A percentile compares a stretch with the other conserved stretches of the same genome.
phyloP scores from a whole-genome alignment of 2,329 filamentous ascomycete species.

The Shiraia sp. region DNA sequence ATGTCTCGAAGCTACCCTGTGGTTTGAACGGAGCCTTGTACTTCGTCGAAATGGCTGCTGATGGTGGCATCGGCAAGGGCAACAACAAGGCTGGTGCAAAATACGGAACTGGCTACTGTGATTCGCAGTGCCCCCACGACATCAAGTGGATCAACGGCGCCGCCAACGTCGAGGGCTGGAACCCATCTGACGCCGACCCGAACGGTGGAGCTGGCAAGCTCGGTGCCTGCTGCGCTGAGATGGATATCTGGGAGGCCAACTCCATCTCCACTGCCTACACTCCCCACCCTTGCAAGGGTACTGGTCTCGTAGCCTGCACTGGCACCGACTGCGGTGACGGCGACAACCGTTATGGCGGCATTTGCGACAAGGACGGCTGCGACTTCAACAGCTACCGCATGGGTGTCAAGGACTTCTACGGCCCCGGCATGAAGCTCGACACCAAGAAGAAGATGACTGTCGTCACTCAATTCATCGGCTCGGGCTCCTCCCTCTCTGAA shows the following conservation, averaged over 20 bases:
- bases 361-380: slow-evolving; percentile 71
- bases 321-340: slow-evolving; percentile 50
- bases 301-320: slow-evolving; percentile 57
- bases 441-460: slow-evolving; percentile 53
- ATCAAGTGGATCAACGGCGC: slow-evolving; percentile 59
- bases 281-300: slow-evolving; percentile 64
- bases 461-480: slow-evolving; percentile 56
- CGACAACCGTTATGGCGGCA: slow-evolving; percentile 60
- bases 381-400: slow-evolving; percentile 66
- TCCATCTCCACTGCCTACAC: slow-evolving; percentile 66
- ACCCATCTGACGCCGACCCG: slow-evolving; percentile 55
- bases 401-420: slow-evolving; percentile 67
- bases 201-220: slow-evolving; percentile 58
- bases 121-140: slow-evolving; percentile 48
- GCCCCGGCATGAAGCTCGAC: slow-evolving; percentile 54
- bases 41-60: slow-evolving; percentile 61
- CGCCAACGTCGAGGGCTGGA: slow-evolving; percentile 61
- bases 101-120: slow-evolving; percentile 59
- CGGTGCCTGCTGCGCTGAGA: slow-evolving; percentile 69
- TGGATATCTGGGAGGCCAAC: slow-evolving; percentile 75
- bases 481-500: slow-evolving; percentile 48
- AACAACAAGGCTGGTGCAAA: slow-evolving; percentile 58
- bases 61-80: slow-evolving; percentile 59
- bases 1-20: slow-evolving; percentile 66
- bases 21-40: slow-evolving; percentile 65